phyloP scores from a whole-genome alignment of 495 filamentous ascomycete species.

The Penicillium malachiteum region DNA sequence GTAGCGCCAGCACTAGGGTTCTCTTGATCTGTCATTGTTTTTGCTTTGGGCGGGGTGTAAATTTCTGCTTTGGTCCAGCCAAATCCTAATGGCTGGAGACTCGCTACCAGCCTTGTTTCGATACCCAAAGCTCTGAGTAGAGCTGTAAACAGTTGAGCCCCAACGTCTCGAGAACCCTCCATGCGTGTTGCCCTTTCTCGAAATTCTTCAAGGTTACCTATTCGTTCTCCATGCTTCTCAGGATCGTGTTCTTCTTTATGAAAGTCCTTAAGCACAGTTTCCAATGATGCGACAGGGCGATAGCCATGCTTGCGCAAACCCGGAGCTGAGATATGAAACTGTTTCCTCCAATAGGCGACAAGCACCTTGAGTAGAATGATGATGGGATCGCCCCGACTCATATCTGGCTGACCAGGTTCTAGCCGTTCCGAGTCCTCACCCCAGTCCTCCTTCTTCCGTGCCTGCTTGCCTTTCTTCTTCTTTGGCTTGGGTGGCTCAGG shows the following conservation, averaged over 20 bases:
- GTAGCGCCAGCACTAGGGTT: neutral
- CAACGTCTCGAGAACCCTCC: constrained; percentile 82
- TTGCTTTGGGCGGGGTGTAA: constrained; percentile 43
- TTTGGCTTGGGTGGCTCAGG: constrained; percentile 34
- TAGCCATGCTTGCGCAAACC: constrained; percentile 89
- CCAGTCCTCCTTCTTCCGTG: constrained; percentile 63
- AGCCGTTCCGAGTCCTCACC: constrained; percentile 63
- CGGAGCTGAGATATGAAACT: constrained; percentile 74
- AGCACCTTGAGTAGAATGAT: constrained; percentile 73
- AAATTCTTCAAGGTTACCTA: constrained; percentile 64
- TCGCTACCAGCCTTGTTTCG: constrained; percentile 78
- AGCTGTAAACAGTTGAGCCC: constrained; percentile 87
- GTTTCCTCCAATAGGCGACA: constrained; percentile 81
- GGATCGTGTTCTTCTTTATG: constrained; percentile 60
- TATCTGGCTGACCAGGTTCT: constrained; percentile 66
- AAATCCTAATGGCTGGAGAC: constrained; percentile 84
- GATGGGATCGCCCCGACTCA: constrained; percentile 80
- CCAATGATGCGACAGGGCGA: constrained; percentile 64
- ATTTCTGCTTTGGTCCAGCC: constrained; percentile 85
- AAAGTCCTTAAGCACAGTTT: constrained; percentile 62
- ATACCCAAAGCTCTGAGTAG: constrained; percentile 79
- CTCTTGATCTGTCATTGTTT: constrained; percentile 27
- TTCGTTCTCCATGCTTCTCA: constrained; percentile 70
- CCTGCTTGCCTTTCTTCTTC: constrained; percentile 46
- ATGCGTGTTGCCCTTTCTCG: constrained; percentile 65